Evolutionary conservation across 23 red algal species (phyloP).

Genomic region (Chondrus crispus): DNA sequence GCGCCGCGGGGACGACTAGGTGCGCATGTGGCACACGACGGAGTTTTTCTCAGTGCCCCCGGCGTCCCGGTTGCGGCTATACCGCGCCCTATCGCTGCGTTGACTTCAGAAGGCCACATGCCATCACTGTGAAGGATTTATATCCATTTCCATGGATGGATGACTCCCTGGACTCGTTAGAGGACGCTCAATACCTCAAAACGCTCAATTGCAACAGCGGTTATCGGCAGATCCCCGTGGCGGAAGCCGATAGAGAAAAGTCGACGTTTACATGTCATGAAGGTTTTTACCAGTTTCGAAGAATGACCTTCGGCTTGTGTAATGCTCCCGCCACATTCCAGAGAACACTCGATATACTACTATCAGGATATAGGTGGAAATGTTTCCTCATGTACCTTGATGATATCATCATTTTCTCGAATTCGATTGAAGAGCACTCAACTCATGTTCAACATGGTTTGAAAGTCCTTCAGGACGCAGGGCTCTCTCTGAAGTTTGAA

Average conservation of each 20-base stretch:
- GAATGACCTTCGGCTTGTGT: background rate
- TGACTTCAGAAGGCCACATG: no score
- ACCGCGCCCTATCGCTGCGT: no score
- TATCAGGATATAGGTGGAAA: background rate
- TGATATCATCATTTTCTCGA: background rate
- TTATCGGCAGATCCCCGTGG: background rate
- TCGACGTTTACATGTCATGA: background rate
- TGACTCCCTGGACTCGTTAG: slow-evolving; percentile 29
- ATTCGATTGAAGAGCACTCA: background rate
- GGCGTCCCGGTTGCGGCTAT: no score
- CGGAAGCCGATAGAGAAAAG: background rate
- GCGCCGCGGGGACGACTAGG: no score
- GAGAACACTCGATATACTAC: background rate
- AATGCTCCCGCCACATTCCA: slow-evolving; percentile 34
- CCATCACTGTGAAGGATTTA: no score
- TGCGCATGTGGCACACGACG: no score
- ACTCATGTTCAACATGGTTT: background rate
- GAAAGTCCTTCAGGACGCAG: background rate
- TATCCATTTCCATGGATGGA: no score
- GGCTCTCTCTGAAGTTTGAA: background rate
- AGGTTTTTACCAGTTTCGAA: background rate
- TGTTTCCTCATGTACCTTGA: background rate
- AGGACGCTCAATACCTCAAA: background rate
- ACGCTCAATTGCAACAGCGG: slow-evolving; percentile 4
- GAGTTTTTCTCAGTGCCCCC: no score